Evolutionary conservation across 306 rosid species (phyloP).

Genomic region (Sicyos edulis): DNA sequence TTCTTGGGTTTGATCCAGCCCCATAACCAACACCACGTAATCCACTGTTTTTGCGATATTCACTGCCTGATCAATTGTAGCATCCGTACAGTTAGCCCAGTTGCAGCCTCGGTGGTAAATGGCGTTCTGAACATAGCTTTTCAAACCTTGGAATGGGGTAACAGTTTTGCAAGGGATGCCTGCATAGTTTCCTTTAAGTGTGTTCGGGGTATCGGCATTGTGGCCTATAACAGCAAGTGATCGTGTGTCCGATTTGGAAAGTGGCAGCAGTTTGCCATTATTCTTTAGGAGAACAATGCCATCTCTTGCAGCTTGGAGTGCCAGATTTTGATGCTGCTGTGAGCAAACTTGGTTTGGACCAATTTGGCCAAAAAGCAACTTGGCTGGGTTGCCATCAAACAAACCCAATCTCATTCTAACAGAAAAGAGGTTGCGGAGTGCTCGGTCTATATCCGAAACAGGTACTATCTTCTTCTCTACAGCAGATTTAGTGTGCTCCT

Average conservation of each 20-base stretch:
- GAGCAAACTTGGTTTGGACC: conserved; percentile 66
- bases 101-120: conserved; percentile 62
- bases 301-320: conserved; percentile 78
- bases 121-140: conserved; percentile 38
- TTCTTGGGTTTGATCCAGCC: conserved; percentile 73
- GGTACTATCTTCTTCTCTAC: conserved; percentile 46
- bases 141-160: conserved; percentile 55
- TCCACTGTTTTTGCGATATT: conserved; percentile 46
- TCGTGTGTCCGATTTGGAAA: conserved; percentile 41
- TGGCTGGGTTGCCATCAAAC: conserved; percentile 62
- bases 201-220: conserved; percentile 52
- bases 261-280: conserved; percentile 55
- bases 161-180: conserved; percentile 70
- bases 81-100: conserved; percentile 45
- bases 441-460: conserved; percentile 51
- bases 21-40: conserved; percentile 75
- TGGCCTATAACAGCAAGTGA: conserved; percentile 86
- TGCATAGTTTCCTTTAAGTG: conserved; percentile 72
- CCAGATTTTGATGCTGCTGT: conserved; percentile 49
- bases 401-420: conserved; percentile 78
- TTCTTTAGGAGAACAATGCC: conserved; percentile 94
- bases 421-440: conserved; percentile 69
- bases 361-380: conserved; percentile 48
- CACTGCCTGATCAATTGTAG: conserved; percentile 48
- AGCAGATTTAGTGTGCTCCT: conserved; percentile 51